Conservation (phyloP, 164 flowering plant genomes). For the Macadamia integrifolia region DNA sequence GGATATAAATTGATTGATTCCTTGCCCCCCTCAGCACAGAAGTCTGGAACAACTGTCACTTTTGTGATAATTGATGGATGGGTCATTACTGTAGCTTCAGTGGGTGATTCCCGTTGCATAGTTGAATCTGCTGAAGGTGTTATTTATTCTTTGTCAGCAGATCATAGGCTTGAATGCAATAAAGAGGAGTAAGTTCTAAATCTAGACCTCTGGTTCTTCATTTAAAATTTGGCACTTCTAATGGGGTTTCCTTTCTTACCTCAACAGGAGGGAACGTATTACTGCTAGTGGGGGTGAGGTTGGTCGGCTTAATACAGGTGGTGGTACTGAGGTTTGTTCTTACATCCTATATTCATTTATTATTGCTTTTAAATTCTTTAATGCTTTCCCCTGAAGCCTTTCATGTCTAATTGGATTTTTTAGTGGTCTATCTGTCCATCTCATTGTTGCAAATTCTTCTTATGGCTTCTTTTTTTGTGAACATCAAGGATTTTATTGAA, state of each 20-base stretch:
- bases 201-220: slow-evolving; percentile 6
- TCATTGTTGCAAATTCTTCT: not conserved
- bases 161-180: slow-evolving; percentile 86
- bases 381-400: not conserved
- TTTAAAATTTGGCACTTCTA: not conserved
- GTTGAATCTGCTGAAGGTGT: slow-evolving; percentile 95
- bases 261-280: slow-evolving; percentile 70
- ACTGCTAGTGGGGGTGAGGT: slow-evolving; percentile 98
- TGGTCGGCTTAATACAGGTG: slow-evolving; percentile 85
- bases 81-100: slow-evolving; percentile 94
- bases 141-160: slow-evolving; percentile 74
- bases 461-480: not conserved
- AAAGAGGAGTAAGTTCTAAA: slow-evolving; percentile 76
- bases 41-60: slow-evolving; percentile 96
- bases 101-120: slow-evolving; percentile 92
- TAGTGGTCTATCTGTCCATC: not conserved
- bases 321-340: slow-evolving; percentile 83
- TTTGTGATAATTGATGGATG: slow-evolving; percentile 91
- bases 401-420: not conserved
- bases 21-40: slow-evolving; percentile 47
- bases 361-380: not conserved
- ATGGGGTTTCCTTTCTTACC: slow-evolving; percentile 4
- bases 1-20: not conserved
- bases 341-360: not conserved
- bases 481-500: not conserved